Base-by-base conservation (phyloP, 768 basidiomycete genomes). In the Suillus americanus region DNA sequence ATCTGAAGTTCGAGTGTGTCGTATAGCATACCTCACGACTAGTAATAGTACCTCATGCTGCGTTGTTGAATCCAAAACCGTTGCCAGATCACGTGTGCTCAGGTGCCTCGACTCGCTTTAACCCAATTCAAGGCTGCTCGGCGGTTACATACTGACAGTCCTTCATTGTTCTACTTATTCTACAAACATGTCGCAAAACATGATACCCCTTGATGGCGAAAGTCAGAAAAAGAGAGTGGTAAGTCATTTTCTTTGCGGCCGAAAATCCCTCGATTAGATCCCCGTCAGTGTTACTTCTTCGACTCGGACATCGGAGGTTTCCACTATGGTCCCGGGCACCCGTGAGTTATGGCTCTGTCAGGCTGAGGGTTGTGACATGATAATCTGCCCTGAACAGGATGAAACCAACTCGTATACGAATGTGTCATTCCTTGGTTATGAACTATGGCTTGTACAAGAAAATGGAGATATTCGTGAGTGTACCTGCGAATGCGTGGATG, bases 401-500 rank as follows among this genome's bases (percentile, higher is more conserved):
- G 95, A 97, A 97, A 74, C 97, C 97, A 7, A 98, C 97, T 25
- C 86, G 97, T 41, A 97, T 99, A 82, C 89, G 97, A 70, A 99
- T 99, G 97, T 98, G 96, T 75, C 97, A 99, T 79, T 96, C 96
- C 13, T 83, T 99, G 61, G 97, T 99, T 63, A 99, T 99, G 97
- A 99, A 99, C 79, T 98, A 98, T 76, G 95, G 96, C 23, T 80
- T 99, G 20, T 99, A 99, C 82, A 98, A 98, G 79, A 95, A 95
- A 79, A 99, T 99, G 97, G 97, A 99, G 78, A 99, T 99, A 69
- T 99, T 98, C 71, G 97, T 98, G 73, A 70, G 97, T 83, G 20
- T 23, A n/a, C 60, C 8, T 23, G 56, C 25, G 12, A 43, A 59
- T 60, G 61, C 43, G 10, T 60, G 30, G 28, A 54, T n/a, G 30